phyloP scores from a whole-genome alignment of 2,329 filamentous ascomycete species.

The Pleurostoma richardsiae region DNA sequence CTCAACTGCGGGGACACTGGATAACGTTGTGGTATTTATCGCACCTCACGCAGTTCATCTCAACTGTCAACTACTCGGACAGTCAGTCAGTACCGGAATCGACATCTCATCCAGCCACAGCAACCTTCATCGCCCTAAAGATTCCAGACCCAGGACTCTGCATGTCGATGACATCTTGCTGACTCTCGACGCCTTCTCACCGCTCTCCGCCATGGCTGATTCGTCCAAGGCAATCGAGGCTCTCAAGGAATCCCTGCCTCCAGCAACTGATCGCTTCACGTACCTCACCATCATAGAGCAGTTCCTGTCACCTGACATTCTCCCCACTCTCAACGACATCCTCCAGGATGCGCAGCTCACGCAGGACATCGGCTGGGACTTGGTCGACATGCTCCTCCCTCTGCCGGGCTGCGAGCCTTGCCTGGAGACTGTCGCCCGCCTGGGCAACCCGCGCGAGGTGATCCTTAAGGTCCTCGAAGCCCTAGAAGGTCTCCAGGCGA shows the following conservation, averaged over 20 bases:
- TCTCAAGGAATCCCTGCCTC: conserved; percentile 43
- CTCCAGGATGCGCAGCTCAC: conserved; percentile 60
- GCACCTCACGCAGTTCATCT: too few relatives aligned
- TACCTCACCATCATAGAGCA: conserved; percentile 76
- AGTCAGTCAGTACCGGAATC: too few relatives aligned
- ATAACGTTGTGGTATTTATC: too few relatives aligned
- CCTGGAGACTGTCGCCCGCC: conserved; percentile 66
- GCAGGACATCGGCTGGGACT: conserved; percentile 77
- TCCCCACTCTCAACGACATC: conserved; percentile 62
- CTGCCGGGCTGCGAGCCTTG: conserved; percentile 65
- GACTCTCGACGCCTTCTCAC: too few relatives aligned
- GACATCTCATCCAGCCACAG: too few relatives aligned
- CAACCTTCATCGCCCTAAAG: too few relatives aligned
- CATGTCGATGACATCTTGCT: too few relatives aligned
- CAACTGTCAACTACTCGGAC: too few relatives aligned
- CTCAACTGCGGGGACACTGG: too few relatives aligned
- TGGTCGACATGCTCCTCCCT: conserved; percentile 69
- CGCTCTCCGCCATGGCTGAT: conserved; percentile 11
- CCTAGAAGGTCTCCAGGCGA: conserved; percentile 52
- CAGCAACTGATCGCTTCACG: conserved; percentile 62
- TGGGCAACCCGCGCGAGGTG: conserved; percentile 77
- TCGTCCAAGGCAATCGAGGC: conserved; percentile 36
- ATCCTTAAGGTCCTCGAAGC: conserved; percentile 76
- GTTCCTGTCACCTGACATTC: conserved; percentile 60
- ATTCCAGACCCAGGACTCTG: too few relatives aligned